Evolutionary conservation across 257 asterid species (phyloP), one percentile per base, ranked within the genome.

Genomic region (Coffea canephora): DNA sequence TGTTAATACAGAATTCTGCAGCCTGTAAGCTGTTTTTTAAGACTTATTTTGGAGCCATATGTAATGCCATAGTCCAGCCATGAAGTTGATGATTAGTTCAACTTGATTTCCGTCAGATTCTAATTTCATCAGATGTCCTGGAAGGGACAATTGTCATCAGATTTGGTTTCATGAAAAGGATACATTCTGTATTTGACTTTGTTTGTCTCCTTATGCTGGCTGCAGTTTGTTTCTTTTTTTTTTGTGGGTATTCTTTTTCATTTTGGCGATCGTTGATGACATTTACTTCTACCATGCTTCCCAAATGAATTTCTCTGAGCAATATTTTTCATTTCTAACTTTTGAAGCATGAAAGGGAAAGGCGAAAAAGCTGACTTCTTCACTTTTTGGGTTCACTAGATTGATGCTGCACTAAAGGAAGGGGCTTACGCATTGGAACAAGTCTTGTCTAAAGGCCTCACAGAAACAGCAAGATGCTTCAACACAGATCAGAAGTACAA

Each of bases 401-500:
- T 93, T 69, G 96, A 95, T 86, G 90, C 87, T 84, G 93, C 97
- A 48, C 76, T 95, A 65, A 82, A 78, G 77, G 99, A 95, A 84
- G 97, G 97, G 57, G 92, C 86, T 74, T 88, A 81, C 81, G 97
- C 90, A 12, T 78, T 95, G 88, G 86, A 83, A 79, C 91, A 90
- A 74, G 88, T 95, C 14, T 67, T 93, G 87, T 87, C 86, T 73
- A 88, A 85, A 87, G 98, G 98, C 75, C 73, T 93, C 71, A 86
- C 92, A 14, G 99, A 93, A 85, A 86, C 85, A 77, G 87, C 97
- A 6, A 87, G 90, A 65, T 84, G 87, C 87, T 95, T 95, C 88
- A 95, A 95, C 78, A 86, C 80, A 13, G 85, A 86, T 69, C 99
- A 95, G 85, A 95, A 93, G 81, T 95, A 92, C 90, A 95, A 95